Percentiles rank a stretch among this genome's conserved stretches.
Evolutionary conservation across 495 filamentous ascomycete genomes (phyloP).

Genomic region (Hyaloscypha finlandica): DNA sequence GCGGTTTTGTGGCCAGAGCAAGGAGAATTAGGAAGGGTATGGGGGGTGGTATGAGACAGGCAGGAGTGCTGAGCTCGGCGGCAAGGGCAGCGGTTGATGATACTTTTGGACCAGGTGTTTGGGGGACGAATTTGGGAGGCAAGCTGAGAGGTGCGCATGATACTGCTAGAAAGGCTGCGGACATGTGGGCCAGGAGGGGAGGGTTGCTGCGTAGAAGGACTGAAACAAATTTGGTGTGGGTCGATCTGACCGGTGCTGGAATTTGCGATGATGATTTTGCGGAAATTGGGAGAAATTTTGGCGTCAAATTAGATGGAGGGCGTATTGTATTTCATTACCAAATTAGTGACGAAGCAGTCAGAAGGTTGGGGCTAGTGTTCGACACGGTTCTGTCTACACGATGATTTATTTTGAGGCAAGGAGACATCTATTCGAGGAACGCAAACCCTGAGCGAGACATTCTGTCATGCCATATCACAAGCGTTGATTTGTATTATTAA

Average conservation of each 20-base stretch:
- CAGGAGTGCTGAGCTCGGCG: conserved; percentile 58
- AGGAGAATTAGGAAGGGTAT: conserved; percentile 79
- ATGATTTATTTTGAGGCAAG: no score
- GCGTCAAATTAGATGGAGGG: conserved; percentile 50
- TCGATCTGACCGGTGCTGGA: conserved; percentile 62
- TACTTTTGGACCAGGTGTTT: conserved; percentile 52
- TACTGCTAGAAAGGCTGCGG: conserved; percentile 2
- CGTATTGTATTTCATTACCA: conserved; percentile 65
- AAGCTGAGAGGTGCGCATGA: no score
- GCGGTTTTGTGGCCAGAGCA: conserved; percentile 64
- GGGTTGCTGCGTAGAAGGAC: conserved; percentile 59
- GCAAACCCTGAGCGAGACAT: no score
- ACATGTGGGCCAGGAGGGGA: conserved; percentile 61
- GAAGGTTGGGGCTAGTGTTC: conserved; percentile 42
- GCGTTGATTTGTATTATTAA: no score
- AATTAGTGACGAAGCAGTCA: conserved; percentile 51
- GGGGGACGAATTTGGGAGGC: no score
- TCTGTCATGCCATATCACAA: no score
- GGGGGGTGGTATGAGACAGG: conserved; percentile 78
- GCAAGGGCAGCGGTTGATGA: conserved; percentile 62
- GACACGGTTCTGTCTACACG: no score
- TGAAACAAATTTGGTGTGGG: conserved; percentile 92
- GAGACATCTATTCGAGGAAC: no score
- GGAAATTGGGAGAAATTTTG: conserved; percentile 48
- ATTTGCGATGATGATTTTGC: conserved; percentile 47